Base-by-base conservation (phyloP, 495 filamentous ascomycete genomes). In the Saxophila tyrrhenica region DNA sequence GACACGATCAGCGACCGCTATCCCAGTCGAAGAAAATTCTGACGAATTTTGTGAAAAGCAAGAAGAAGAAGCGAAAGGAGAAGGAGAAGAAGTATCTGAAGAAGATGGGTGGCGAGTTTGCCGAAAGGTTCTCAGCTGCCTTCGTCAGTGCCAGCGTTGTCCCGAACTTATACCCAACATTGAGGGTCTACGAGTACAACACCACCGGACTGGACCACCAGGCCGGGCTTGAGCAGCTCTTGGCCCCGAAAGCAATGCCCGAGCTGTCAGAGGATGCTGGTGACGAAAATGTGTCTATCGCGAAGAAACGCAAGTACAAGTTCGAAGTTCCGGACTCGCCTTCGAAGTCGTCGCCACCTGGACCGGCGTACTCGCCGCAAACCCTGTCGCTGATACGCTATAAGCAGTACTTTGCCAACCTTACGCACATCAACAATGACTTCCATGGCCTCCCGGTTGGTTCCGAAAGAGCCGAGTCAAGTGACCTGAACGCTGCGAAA, bases 151-250 rank as follows among this genome's bases (percentile, higher is more conserved):
- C 92, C 0, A 95, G 89, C 62, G 67, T 99, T 25, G 86, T 99
- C 1, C 92, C 92, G 0, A 97, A 91, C 58, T 95, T 86, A 66
- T 94, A 92, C 63, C 92, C 92, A 1, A 87, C 85, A 2, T 65
- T 97, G 32, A 77, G 92, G 2, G 78, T 97, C 21, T 72, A 90
- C 50, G 88, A 96, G 64, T 99, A 99, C 74, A 97, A 99, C 62
- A 86, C 86, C 52, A 86, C 86, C 0, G 89, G 87, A 0, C 62
- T 95, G 3, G 82, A 87, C 48, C 59, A 78, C 2, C 11, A 20
- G 16, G 48, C 43, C 8, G 25, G 16, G n/a, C n/a, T n/a, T 20
- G 50, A 50, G 21, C 23, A 50, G 19, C n/a, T 24, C 1, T 17
- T 7, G 17, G n/a, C n/a, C 29, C 49, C 15, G 15, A 9, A 16